Evolutionary conservation across 768 basidiomycete genomes (phyloP).

Genomic region (Suillus subaureus): DNA sequence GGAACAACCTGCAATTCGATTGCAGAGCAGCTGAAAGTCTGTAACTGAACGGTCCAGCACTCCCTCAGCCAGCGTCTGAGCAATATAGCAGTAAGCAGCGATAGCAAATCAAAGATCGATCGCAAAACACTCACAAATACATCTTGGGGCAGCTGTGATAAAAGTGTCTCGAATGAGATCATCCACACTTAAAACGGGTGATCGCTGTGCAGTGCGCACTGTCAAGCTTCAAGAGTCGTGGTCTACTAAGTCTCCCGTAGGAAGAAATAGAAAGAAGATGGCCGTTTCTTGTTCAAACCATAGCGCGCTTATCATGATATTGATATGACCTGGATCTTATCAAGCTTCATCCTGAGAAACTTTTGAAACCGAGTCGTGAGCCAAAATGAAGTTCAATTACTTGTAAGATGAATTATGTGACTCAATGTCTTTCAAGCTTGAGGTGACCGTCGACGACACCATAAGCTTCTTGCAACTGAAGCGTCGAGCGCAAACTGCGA

Average conservation of each 20-base stretch:
- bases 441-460: not conserved
- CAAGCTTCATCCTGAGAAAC: constrained; percentile 1
- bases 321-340: not conserved
- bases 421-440: not conserved
- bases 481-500: not conserved
- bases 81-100: not conserved
- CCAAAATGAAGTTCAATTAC: not conserved
- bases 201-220: not conserved
- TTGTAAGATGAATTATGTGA: not conserved
- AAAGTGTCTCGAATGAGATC: not conserved
- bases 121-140: not conserved
- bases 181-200: not conserved
- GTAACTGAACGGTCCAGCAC: not conserved
- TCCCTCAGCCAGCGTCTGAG: not conserved
- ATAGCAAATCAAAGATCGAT: not conserved
- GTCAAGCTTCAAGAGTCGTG: not conserved
- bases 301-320: not conserved
- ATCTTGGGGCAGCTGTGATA: not conserved
- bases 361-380: not conserved
- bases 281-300: not conserved
- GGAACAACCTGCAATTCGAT: not conserved
- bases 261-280: not conserved
- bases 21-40: not conserved
- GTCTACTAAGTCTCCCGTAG: not conserved
- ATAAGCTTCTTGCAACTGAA: not conserved